Percentiles rank a stretch among this genome's conserved stretches.
Evolutionary conservation across 176 grass and related monocot species (phyloP).

Genomic region (Oryza nivara): DNA sequence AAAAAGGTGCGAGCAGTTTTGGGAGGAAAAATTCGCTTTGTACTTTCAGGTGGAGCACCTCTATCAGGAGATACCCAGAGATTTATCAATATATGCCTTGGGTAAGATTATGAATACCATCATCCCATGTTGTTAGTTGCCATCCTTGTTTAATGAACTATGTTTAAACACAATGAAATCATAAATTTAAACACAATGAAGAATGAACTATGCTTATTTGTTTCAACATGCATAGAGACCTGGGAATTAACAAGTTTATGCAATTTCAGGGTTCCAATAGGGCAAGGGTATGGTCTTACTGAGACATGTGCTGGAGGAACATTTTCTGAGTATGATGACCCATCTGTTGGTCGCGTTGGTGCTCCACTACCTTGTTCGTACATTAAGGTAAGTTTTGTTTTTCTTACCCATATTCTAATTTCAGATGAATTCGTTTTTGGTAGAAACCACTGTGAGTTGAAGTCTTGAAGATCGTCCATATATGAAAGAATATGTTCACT

Average conservation of each 20-base stretch:
- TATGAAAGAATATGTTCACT: background rate
- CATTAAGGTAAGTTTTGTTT: slow-evolving; percentile 66
- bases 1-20: slow-evolving; percentile 79
- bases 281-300: slow-evolving; percentile 96
- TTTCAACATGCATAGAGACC: slow-evolving; percentile 16
- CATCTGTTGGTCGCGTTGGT: slow-evolving; percentile 90
- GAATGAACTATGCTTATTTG: slow-evolving; percentile 8
- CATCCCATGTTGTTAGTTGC: slow-evolving; percentile 30
- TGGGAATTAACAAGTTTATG: slow-evolving; percentile 35
- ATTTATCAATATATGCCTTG: slow-evolving; percentile 97
- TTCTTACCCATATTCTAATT: background rate
- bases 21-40: slow-evolving; percentile 81
- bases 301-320: slow-evolving; percentile 95
- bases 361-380: slow-evolving; percentile 88
- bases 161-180: background rate
- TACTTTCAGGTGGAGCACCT: slow-evolving; percentile 91
- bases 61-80: slow-evolving; percentile 90
- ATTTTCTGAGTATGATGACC: slow-evolving; percentile 92
- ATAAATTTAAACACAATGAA: slow-evolving; percentile 2
- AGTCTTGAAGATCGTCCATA: slow-evolving; percentile 14
- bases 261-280: slow-evolving; percentile 90
- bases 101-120: slow-evolving; percentile 56
- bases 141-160: slow-evolving; percentile 11
- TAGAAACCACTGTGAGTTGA: background rate
- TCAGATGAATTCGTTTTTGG: slow-evolving; percentile 20